Conservation (phyloP, 345 rosid genomes). For the Sonneratia caseolaris region DNA sequence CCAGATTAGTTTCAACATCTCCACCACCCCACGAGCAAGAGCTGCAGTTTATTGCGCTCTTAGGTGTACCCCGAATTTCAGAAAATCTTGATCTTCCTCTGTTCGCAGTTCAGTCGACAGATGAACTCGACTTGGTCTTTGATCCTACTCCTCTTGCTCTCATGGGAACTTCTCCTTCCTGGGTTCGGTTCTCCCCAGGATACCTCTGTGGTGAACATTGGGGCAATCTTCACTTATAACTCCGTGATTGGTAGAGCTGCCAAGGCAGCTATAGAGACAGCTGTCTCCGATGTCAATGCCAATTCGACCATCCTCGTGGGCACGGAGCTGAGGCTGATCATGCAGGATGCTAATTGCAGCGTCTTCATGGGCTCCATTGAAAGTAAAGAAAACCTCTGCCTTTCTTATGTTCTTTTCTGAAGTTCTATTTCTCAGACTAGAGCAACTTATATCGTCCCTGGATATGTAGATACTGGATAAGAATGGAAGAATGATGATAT, state of each 20-base stretch:
- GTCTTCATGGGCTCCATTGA: conserved; percentile 59
- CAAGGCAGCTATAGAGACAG: conserved; percentile 59
- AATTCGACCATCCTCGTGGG: conserved; percentile 41
- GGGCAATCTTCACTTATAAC: conserved; percentile 58
- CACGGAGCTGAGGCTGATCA: conserved; percentile 32
- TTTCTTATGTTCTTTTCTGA: background rate
- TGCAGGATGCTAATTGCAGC: conserved; percentile 45
- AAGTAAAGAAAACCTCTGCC: conserved; percentile 27
- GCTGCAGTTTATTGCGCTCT: background rate
- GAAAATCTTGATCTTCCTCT: too few relatives aligned
- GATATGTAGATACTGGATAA: too few relatives aligned
- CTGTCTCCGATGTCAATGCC: conserved; percentile 50
- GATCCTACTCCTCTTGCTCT: conserved; percentile 1
- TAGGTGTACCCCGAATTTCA: background rate
- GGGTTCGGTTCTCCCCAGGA: conserved; percentile 19
- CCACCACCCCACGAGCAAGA: background rate
- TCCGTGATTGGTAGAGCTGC: conserved; percentile 78
- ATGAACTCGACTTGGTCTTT: background rate
- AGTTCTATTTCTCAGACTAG: background rate
- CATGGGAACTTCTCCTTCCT: conserved; percentile 10
- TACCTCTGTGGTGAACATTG: conserved; percentile 50
- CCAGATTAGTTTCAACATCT: too few relatives aligned
- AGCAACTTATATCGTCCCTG: background rate
- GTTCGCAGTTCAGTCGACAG: background rate
- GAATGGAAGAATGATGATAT: too few relatives aligned